These are phyloP conservation scores for Starmerella gropengiesseri DNA, from an alignment of 805 yeast genomes.

Conservation along the genomic window DNA sequence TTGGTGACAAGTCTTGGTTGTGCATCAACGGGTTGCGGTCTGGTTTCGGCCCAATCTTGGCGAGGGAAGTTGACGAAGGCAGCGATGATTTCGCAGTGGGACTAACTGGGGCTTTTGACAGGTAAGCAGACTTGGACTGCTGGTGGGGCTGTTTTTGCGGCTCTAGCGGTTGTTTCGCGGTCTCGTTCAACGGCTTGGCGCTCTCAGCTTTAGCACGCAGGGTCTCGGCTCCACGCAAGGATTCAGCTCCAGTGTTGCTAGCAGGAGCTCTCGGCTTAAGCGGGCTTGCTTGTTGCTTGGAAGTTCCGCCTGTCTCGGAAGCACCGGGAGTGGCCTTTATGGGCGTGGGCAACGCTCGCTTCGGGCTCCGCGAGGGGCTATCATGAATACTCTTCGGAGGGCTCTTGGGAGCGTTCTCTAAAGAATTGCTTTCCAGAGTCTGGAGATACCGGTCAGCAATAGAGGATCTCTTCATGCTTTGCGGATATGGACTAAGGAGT, in stretches of 20 bases:
- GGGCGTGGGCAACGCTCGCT: slow-evolving; percentile 1
- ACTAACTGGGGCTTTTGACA: neutral
- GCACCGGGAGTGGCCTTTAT: neutral
- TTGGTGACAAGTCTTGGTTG: slow-evolving; percentile 25
- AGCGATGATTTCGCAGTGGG: neutral
- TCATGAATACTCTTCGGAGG: slow-evolving; percentile 26
- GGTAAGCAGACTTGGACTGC: neutral
- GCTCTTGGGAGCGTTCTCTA: slow-evolving; percentile 23
- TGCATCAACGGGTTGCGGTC: slow-evolving; percentile 30
- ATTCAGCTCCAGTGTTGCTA: no score
- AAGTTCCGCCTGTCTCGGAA: no score
- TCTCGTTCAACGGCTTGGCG: no score
- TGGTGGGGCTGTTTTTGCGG: no score
- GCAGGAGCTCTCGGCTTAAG: no score
- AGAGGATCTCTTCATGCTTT: slow-evolving; percentile 13
- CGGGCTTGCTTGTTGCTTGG: no score
- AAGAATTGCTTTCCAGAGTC: slow-evolving; percentile 22
- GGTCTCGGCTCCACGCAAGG: no score
- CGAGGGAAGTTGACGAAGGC: neutral
- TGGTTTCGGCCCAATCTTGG: slow-evolving; percentile 15
- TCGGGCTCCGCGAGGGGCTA: slow-evolving; percentile 5
- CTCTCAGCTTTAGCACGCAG: no score
- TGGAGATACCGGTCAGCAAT: slow-evolving; percentile 24
- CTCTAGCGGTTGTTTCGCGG: no score
- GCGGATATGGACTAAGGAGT: neutral